Conservation (phyloP, 441 rosid genomes). For the Populus hybrid region DNA sequence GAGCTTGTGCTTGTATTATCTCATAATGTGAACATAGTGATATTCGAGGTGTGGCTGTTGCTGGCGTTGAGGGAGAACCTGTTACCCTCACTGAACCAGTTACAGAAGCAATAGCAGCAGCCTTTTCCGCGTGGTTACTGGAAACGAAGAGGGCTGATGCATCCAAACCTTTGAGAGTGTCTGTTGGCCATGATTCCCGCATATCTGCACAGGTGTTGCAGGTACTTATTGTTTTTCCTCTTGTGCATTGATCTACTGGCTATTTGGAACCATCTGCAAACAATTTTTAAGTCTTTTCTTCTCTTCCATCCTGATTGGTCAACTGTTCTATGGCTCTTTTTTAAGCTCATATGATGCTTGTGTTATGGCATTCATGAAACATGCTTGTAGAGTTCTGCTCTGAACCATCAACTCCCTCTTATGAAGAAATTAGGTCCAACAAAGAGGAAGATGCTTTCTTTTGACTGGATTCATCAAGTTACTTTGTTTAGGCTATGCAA, state of each 20-base stretch:
- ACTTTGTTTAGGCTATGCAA: not conserved
- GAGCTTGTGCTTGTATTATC: not conserved
- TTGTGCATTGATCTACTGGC: not conserved
- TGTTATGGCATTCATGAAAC: not conserved
- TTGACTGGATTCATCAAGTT: not conserved
- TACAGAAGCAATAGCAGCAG: conserved; percentile 90
- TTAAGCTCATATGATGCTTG: not conserved
- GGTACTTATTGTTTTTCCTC: conserved; percentile 34
- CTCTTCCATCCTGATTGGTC: not conserved
- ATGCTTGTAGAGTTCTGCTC: not conserved
- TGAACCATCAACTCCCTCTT: not conserved
- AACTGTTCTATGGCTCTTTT: not conserved
- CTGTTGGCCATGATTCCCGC: conserved; percentile 96
- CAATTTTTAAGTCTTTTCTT: not conserved
- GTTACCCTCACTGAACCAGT: conserved; percentile 78
- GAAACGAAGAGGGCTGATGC: conserved; percentile 59
- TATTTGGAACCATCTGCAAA: conserved; percentile 9
- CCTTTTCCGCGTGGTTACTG: conserved; percentile 79
- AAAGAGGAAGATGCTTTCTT: not conserved
- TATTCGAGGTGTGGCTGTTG: conserved; percentile 91
- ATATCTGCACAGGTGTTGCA: conserved; percentile 74
- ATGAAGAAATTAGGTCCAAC: too few species aligned
- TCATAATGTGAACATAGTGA: conserved; percentile 41
- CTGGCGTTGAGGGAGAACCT: conserved; percentile 92
- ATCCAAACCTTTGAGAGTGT: conserved; percentile 46